Conservation (phyloP, 345 rosid species). For the Citrus mangshanensis region DNA sequence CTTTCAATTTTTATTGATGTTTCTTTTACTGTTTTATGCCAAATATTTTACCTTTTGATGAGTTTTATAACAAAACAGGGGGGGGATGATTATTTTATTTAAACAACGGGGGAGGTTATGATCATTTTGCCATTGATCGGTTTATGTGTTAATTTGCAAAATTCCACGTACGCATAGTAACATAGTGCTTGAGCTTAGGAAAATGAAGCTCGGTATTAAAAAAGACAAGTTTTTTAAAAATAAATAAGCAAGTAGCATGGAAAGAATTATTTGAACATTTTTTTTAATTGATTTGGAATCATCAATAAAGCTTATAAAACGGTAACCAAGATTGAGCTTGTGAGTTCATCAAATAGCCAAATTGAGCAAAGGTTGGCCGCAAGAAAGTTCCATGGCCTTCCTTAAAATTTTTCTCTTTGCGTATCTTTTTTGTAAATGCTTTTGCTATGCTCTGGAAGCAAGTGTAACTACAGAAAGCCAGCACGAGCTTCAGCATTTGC, state of each 20-base stretch:
- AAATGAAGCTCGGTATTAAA: background rate
- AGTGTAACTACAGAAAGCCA: constrained; percentile 9
- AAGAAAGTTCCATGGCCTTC: background rate
- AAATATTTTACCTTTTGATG: too few species aligned
- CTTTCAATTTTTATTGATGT: too few species aligned
- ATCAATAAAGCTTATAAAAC: background rate
- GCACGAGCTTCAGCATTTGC: constrained; percentile 13
- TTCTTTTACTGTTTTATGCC: too few species aligned
- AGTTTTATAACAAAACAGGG: too few species aligned
- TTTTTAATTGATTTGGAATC: background rate
- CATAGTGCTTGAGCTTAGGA: background rate
- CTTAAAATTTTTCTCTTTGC: background rate
- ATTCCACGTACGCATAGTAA: background rate
- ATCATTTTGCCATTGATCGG: too few species aligned
- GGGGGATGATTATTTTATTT: too few species aligned
- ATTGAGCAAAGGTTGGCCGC: background rate
- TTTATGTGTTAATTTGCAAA: too few species aligned
- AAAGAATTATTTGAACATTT: too few species aligned
- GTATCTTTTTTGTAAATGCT: constrained; percentile 17
- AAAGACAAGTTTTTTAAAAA: too few species aligned
- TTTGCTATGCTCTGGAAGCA: constrained; percentile 27
- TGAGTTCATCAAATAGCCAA: background rate
- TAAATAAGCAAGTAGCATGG: background rate
- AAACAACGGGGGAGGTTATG: too few species aligned
- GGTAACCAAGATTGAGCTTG: background rate